Evolutionary conservation across 1,139 yeast species (phyloP), one percentile per base, ranked within the genome.

Genomic region (Geotrichum klebahnii): DNA sequence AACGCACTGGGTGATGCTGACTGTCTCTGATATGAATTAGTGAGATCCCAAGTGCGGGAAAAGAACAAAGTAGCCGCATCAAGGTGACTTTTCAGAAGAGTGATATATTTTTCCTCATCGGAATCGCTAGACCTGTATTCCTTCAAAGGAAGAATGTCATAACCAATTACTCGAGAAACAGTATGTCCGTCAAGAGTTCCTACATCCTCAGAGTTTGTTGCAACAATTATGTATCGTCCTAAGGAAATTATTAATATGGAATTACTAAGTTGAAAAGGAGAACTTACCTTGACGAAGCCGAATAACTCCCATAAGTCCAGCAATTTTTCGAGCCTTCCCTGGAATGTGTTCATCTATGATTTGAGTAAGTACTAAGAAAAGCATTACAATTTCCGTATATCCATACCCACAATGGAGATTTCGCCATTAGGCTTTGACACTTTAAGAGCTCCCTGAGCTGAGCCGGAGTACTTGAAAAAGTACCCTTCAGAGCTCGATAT

Each of bases 231-330:
- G 62, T 82, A 81, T 12, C 37, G 53, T 2, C 50, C 53, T 50
- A 14, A 17, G 12, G 29, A 22, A 4, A 16, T 29, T 28, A 37
- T n/a, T 17, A 28, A n/a, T n/a, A 23, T 14, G 35, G 19, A 19
- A 19, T 19, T 16, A 39, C 4, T n/a, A 24, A 28, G 10, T 14
- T 5, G 29, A 45, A 28, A 17, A 9, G n/a, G 8, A 9, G 4
- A 12, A 22, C 48, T 63, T 68, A 54, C 70, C 69, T 62, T 62
- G 61, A 59, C 74, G 72, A 60, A 81, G 69, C 61, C 77, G 78
- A 55, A 89, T 78, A 26, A 82, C 73, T 48, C 98, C 98, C 51
- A 90, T 72, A 51, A 90, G 71, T 48, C 88, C 87, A 10, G 87
- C 82, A 53, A 85, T 67, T 36, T 62, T 48, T 16, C 32, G 62